Percentiles rank a stretch among this genome's conserved stretches.
Evolutionary conservation across 2,329 filamentous ascomycete genomes (phyloP).

Genomic region (Simplicillium aogashimaense): DNA sequence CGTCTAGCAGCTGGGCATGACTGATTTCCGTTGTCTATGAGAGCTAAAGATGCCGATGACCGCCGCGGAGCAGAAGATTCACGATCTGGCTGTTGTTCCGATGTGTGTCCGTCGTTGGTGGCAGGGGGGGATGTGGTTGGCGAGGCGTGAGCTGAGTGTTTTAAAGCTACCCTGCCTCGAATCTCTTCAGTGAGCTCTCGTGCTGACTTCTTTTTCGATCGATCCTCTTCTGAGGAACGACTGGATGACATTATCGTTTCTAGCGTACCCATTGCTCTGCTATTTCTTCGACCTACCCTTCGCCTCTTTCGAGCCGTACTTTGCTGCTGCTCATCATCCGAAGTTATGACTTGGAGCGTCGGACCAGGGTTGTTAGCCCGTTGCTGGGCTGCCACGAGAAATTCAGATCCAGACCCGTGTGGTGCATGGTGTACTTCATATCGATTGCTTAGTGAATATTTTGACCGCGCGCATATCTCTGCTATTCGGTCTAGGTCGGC

Average conservation of each 20-base stretch:
- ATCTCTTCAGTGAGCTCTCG: constrained; percentile 45
- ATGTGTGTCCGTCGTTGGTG: constrained; percentile 14
- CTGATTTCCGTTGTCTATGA: constrained; percentile 17
- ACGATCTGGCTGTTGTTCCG: constrained; percentile 1
- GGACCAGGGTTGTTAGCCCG: constrained; percentile 30
- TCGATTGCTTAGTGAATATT: constrained; percentile 56
- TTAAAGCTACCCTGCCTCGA: constrained; percentile 35
- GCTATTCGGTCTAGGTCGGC: constrained; percentile 55
- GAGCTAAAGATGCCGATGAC: constrained; percentile 22
- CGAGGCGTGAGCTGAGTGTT: constrained; percentile 21
- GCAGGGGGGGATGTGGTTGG: constrained; percentile 19
- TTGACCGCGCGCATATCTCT: constrained; percentile 55
- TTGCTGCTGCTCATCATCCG: constrained; percentile 42
- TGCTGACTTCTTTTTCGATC: constrained; percentile 48
- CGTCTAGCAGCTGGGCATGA: background rate
- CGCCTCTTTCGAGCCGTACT: constrained; percentile 29
- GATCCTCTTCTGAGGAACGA: constrained; percentile 53
- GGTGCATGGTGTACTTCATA: constrained; percentile 57
- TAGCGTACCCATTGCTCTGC: constrained; percentile 49
- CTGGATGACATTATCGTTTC: constrained; percentile 60
- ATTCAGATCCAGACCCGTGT: constrained; percentile 46
- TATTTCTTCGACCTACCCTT: constrained; percentile 32
- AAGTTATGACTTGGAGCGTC: constrained; percentile 46
- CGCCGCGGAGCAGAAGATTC: constrained; percentile 12
- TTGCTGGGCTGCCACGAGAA: constrained; percentile 23